Base-by-base conservation (phyloP, 1,284 basidiomycete species). In the Somion occarium region DNA sequence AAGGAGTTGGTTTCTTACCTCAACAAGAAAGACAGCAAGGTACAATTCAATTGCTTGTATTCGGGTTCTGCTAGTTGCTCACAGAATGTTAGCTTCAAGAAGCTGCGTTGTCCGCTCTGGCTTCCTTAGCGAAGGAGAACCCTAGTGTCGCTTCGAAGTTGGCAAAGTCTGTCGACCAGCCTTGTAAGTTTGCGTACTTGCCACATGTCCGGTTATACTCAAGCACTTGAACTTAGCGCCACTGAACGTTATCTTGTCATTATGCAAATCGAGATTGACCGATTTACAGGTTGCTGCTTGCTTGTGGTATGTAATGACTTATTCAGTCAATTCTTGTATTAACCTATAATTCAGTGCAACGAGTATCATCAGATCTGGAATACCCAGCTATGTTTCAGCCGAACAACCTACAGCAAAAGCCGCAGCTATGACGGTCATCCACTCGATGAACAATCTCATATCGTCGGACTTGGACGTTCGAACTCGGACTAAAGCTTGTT, bases 91-190 rank as follows among this genome's bases (percentile, higher is more conserved):
- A 91, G 80, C 64, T 82, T 2, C 82, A 90, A 60, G 89, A 91
- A 67, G 85, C 86, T 0, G 80, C 76, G 0, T 66, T 93, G 3
- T 74, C 73, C 20, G 86, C 87, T 0, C 68, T 93, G n/a, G 84
- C 83, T 1, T 74, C 86, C 0, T 65, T 93, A 9, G 74, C 81
- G 15, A 82, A 82, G 59, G 89, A 89, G 52, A 88, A 86, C 53
- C 61, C 73, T 0, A 53, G 66, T 3, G 69, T 87, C 0, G 79
- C 85, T 1, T 60, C 54, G 13, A 71, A 70, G 0, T 65, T 89
- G 3, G 62, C 69, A 1, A 80, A 73, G 56, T 56, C 67, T 26
- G 53, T 62, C 3, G 79, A 77, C 47, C 65, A 63, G 70, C 43
- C 58, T 50, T 62, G 79, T 67, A 39, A 18, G 64, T 48, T n/a